A percentile compares a stretch with the other conserved stretches of the same genome.
These are phyloP conservation scores for Chalciporus pseudorubinellus DNA, from an alignment of 768 basidiomycete species.

Conservation along the genomic window DNA sequence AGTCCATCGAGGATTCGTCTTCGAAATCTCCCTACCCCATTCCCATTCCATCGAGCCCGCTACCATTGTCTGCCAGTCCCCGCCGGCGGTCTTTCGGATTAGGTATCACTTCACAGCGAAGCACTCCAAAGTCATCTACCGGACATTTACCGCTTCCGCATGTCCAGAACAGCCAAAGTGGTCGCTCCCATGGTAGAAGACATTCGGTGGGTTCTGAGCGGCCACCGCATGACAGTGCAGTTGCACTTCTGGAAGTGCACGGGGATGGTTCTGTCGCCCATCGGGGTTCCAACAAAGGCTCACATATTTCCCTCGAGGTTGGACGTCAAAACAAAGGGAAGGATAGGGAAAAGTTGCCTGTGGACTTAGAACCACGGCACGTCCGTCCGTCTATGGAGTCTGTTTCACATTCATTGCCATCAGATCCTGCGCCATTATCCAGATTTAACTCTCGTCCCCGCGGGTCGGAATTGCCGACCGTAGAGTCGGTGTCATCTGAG, in stretches of 20 bases:
- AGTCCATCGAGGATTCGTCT: constrained; percentile 22
- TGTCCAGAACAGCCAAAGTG: constrained; percentile 6
- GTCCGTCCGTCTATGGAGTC: constrained; percentile 12
- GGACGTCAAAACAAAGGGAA: constrained; percentile 27
- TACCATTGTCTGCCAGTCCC: constrained; percentile 34
- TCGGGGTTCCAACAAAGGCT: constrained; percentile 9
- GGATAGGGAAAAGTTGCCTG: constrained; percentile 15
- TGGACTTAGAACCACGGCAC: constrained; percentile 6
- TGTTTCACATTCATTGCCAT: constrained; percentile 23
- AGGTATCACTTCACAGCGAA: constrained; percentile 23
- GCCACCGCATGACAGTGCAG: constrained; percentile 32
- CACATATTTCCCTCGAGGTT: constrained; percentile 11
- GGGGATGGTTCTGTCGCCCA: constrained; percentile 6
- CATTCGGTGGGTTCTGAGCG: constrained; percentile 31
- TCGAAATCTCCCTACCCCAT: constrained; percentile 23
- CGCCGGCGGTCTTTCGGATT: constrained; percentile 34
- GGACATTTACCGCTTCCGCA: constrained; percentile 26
- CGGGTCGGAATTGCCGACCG: constrained; percentile 22
- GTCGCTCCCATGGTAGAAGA: constrained; percentile 26
- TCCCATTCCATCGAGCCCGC: constrained; percentile 28
- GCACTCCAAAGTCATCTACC: constrained; percentile 31
- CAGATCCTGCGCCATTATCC: constrained; percentile 16
- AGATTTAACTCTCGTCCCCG: constrained; percentile 8
- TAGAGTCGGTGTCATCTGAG: constrained; percentile 25
- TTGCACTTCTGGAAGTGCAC: constrained; percentile 30